These are phyloP conservation scores for Claviceps maximensis DNA, from an alignment of 2,329 filamentous ascomycete species.

Conservation along the genomic window DNA sequence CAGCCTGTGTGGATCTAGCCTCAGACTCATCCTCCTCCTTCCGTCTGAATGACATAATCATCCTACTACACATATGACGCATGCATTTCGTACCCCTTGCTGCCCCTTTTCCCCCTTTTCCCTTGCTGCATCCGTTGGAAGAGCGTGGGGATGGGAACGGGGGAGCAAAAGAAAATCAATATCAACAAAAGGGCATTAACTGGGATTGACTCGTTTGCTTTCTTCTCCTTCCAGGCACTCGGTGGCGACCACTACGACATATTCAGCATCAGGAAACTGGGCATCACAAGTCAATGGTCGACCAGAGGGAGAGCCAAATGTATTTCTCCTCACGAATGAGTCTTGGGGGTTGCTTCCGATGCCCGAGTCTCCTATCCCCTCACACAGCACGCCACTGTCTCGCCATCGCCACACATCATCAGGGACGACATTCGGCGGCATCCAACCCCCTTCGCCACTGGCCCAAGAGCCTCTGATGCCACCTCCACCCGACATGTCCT, in stretches of 20 bases:
- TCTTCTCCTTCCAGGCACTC: constrained; percentile 33
- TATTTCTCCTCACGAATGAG: constrained; percentile 29
- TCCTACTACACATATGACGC: constrained; percentile 12
- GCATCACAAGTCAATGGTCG: constrained; percentile 23
- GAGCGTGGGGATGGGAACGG: too few species aligned
- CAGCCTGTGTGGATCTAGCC: constrained; percentile 48
- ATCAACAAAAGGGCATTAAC: constrained; percentile 22
- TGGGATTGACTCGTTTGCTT: constrained; percentile 37
- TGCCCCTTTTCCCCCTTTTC: too few species aligned
- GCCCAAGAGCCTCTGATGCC: constrained; percentile 18
- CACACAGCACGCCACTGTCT: constrained; percentile 16
- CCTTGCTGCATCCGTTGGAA: not conserved
- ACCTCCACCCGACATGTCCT: constrained; percentile 7
- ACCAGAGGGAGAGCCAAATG: constrained; percentile 24
- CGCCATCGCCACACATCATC: constrained; percentile 27
- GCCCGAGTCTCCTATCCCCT: constrained; percentile 31
- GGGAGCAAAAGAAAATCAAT: too few species aligned
- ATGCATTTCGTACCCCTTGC: too few species aligned
- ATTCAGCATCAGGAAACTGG: constrained; percentile 30
- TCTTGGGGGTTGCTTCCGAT: constrained; percentile 30
- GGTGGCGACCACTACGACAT: constrained; percentile 31
- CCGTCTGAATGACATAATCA: constrained; percentile 22
- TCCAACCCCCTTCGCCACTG: constrained; percentile 23
- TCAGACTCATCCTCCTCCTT: constrained; percentile 21
- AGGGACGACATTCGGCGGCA: constrained; percentile 16